Evolutionary conservation across 2,329 filamentous ascomycete genomes (phyloP), one percentile per base, ranked within the genome.

Genomic region (Cercospora sp.): DNA sequence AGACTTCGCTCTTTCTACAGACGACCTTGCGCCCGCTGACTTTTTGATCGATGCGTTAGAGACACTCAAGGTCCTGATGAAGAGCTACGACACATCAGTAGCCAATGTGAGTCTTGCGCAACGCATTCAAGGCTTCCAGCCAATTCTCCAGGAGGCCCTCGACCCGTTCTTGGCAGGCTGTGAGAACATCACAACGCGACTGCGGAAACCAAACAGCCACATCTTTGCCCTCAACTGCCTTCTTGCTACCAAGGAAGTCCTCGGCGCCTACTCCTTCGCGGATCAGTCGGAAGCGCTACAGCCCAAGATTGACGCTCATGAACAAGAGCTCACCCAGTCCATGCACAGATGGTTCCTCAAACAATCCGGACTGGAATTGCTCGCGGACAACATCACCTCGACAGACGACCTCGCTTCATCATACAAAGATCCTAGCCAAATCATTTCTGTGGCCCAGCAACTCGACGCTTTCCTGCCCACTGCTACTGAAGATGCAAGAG

Each of bases 401-500:
- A 31, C 65, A 5, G 72, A 75, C 5, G 71, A 74, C 30, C 68
- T 77, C 8, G 66, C 70, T 6, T 72, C 75, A 3, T 73, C 71
- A 7, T 76, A 76, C 66, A 72, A 73, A 61, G 71, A 75, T 58
- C 74, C 75, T 3, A 59, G 65, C 6, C 71, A 81, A 31, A 83
- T 98, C n/a, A 81, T 86, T 1, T 81, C 84, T 60, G 89, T 90
- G 2, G 92, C 92, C 74, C 91, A 94, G 74, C 86, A 85, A 48
- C 84, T 99, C 6, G 95, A 99, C 76, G 89, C 93, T 69, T 99
- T 98, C 80, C 83, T 99, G 26, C 94, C 95, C 0, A 96, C 93
- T 1, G 95, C 94, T 2, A 85, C 97, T 31, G 94, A 97, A 84
- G 95, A 99, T 77, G 94, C 94, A 2, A 89, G 92, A 73, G 91